Conservation (phyloP, 345 rosid genomes). For the Microthlaspi erraticum region DNA sequence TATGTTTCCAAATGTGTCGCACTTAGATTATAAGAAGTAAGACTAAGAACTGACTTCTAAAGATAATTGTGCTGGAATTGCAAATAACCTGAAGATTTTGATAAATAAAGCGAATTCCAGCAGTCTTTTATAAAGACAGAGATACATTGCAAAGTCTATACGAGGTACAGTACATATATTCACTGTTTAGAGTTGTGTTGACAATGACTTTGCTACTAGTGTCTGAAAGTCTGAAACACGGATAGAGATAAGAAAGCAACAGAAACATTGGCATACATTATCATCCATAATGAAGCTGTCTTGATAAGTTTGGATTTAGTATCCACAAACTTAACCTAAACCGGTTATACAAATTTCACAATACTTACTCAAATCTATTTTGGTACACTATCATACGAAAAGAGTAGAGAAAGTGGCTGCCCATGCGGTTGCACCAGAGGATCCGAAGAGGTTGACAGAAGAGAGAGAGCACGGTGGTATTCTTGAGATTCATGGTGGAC, state of each 20-base stretch:
- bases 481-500: slow-evolving; percentile 66
- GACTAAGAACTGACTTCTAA: no score
- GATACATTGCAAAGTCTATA: neutral
- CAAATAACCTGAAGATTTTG: no score
- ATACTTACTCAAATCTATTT: slow-evolving; percentile 28
- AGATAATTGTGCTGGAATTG: no score
- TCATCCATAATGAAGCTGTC: no score
- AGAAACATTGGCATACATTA: no score
- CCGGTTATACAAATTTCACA: slow-evolving; percentile 27
- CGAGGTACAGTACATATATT: neutral
- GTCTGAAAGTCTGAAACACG: neutral
- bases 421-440: slow-evolving; percentile 31
- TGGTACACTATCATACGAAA: slow-evolving; percentile 35
- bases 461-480: slow-evolving; percentile 97
- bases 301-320: no score
- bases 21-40: no score
- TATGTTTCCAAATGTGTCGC: no score
- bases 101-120: neutral
- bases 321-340: slow-evolving; percentile 18
- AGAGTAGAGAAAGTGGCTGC: slow-evolving; percentile 27
- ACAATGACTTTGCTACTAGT: neutral
- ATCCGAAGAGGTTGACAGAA: slow-evolving; percentile 87
- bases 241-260: slow-evolving; percentile 1
- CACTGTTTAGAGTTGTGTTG: neutral
- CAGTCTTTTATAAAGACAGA: neutral